phyloP scores from a whole-genome alignment of 2,329 filamentous ascomycete genomes.

The Aspergillus hiratsukae region DNA sequence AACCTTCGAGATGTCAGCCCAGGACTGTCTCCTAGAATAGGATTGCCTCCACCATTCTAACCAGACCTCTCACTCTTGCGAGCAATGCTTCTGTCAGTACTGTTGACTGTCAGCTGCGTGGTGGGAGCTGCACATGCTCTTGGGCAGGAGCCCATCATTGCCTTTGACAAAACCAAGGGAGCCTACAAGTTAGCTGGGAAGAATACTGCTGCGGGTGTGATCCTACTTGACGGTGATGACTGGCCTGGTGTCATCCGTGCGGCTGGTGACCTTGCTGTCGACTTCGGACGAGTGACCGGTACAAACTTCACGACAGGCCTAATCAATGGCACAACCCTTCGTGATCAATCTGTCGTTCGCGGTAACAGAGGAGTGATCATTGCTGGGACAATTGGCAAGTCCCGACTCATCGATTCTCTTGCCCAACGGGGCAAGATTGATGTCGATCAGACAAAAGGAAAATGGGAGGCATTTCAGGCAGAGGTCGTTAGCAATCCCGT shows the following conservation, averaged over 20 bases:
- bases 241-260: constrained; percentile 66
- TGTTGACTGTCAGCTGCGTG: background rate
- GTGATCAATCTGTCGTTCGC: background rate
- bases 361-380: constrained; percentile 57
- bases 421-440: constrained; percentile 55
- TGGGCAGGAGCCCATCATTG: constrained; percentile 1
- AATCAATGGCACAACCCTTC: constrained; percentile 48
- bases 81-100: background rate
- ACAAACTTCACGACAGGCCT: constrained; percentile 54
- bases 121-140: background rate
- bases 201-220: constrained; percentile 18
- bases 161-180: background rate
- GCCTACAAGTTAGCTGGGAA: background rate
- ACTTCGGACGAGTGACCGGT: constrained; percentile 68
- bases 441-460: constrained; percentile 52
- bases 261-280: constrained; percentile 61
- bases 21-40: background rate
- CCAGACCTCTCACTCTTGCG: background rate
- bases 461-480: constrained; percentile 67
- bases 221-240: constrained; percentile 55
- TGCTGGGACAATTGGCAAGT: constrained; percentile 64
- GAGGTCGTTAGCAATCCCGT: constrained; percentile 56
- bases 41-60: background rate
- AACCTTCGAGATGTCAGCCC: background rate
- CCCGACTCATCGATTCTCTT: constrained; percentile 57